Evolutionary conservation across 306 rosid species (phyloP).

Genomic region (Lithocarpus polystachyus): DNA sequence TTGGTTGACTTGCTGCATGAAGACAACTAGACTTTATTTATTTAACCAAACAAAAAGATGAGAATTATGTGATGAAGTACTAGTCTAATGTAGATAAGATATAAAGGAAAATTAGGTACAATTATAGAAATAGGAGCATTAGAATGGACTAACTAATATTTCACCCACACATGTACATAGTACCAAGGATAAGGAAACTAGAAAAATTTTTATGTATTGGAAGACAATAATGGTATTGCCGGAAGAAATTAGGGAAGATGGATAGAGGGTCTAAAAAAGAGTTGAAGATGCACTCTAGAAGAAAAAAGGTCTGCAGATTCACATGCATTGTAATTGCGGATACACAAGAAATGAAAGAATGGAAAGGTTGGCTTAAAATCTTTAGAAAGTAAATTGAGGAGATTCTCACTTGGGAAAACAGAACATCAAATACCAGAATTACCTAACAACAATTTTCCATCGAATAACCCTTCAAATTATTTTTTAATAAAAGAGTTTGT

Average conservation of each 20-base stretch:
- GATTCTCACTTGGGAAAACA: background rate
- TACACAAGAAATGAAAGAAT: background rate
- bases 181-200: too few relatives aligned
- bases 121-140: background rate
- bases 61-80: background rate
- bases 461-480: too few relatives aligned
- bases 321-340: background rate
- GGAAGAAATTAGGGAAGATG: background rate
- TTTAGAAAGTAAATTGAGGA: background rate
- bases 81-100: background rate
- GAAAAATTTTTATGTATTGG: constrained; percentile 1
- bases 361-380: background rate
- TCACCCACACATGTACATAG: too few relatives aligned
- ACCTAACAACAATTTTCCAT: background rate
- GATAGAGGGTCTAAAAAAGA: constrained; percentile 2
- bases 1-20: constrained; percentile 1
- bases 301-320: background rate
- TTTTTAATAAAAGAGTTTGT: background rate
- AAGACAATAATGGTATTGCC: background rate
- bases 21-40: background rate
- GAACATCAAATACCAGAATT: background rate
- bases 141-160: background rate
- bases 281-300: background rate
- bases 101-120: background rate
- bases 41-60: background rate